phyloP scores from a whole-genome alignment of 108 stramenopile species.

The Epithemia pelagica region DNA sequence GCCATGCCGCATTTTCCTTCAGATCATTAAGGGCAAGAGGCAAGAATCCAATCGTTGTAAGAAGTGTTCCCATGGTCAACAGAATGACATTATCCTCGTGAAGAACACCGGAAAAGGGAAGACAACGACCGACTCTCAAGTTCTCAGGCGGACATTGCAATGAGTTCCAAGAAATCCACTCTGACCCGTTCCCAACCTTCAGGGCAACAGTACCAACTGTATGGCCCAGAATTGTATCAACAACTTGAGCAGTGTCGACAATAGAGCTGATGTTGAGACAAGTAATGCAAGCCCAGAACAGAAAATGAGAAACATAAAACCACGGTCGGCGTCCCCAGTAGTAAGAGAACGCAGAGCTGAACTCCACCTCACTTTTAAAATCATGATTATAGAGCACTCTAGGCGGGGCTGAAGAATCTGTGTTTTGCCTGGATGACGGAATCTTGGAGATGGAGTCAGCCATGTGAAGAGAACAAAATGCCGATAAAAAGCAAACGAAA shows the following conservation, averaged over 20 bases:
- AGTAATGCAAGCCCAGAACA: slow-evolving; percentile 31
- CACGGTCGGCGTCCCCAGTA: slow-evolving; percentile 22
- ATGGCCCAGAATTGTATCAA: slow-evolving; percentile 30
- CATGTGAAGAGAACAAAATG: slow-evolving; percentile 41
- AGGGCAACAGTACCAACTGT: slow-evolving; percentile 1
- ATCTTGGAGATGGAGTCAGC: slow-evolving; percentile 41
- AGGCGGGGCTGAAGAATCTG: not conserved
- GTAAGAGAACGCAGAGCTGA: slow-evolving; percentile 27
- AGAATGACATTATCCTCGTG: slow-evolving; percentile 13
- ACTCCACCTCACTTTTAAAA: slow-evolving; percentile 32
- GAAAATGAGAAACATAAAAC: slow-evolving; percentile 23
- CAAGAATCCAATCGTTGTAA: slow-evolving; percentile 19
- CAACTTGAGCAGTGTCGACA: slow-evolving; percentile 36
- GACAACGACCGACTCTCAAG: slow-evolving; percentile 12
- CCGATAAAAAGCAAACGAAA: slow-evolving; percentile 33
- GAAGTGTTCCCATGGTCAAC: slow-evolving; percentile 28
- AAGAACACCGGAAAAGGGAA: slow-evolving; percentile 18
- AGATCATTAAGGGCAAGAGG: slow-evolving; percentile 33
- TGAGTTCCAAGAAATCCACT: slow-evolving; percentile 10
- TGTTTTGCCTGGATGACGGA: not conserved
- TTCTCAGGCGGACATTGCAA: not conserved
- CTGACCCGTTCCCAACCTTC: not conserved
- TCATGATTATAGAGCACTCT: slow-evolving; percentile 25
- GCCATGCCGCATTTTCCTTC: slow-evolving; percentile 34
- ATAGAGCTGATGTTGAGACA: slow-evolving; percentile 30